Conservation (phyloP, 208 protist species). For the Phytomonas sp. region DNA sequence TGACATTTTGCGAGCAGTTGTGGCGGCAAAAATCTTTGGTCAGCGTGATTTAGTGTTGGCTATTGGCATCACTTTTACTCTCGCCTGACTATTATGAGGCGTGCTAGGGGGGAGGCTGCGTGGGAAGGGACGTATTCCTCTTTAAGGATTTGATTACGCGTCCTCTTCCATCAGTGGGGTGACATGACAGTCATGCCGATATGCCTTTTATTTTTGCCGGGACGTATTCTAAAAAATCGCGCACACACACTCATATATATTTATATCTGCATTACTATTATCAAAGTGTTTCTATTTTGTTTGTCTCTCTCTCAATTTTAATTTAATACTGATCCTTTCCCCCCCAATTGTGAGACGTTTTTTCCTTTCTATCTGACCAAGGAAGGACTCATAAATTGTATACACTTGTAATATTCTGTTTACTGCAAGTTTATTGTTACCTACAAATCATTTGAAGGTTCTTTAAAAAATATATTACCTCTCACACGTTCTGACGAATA, state of each 20-base stretch:
- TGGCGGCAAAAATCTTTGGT: neutral
- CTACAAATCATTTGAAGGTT: neutral
- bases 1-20: conserved; percentile 20
- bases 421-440: neutral
- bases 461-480: conserved; percentile 3
- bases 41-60: neutral
- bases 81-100: neutral
- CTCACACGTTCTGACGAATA: neutral
- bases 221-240: conserved; percentile 8
- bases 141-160: neutral
- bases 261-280: neutral
- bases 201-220: neutral
- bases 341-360: neutral
- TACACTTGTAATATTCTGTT: conserved; percentile 2
- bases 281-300: conserved; percentile 12
- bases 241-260: neutral
- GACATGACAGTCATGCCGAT: neutral
- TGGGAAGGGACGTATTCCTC: neutral
- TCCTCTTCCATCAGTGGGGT: neutral
- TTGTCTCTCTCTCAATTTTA: conserved; percentile 2
- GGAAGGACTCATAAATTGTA: neutral
- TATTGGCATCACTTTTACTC: neutral
- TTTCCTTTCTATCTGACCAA: conserved; percentile 2
- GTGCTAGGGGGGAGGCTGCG: neutral
- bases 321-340: conserved; percentile 11